A percentile compares a stretch with the other conserved stretches of the same genome.
Evolutionary conservation across 208 protist species (phyloP).

Genomic region (Lotmaria passim): DNA sequence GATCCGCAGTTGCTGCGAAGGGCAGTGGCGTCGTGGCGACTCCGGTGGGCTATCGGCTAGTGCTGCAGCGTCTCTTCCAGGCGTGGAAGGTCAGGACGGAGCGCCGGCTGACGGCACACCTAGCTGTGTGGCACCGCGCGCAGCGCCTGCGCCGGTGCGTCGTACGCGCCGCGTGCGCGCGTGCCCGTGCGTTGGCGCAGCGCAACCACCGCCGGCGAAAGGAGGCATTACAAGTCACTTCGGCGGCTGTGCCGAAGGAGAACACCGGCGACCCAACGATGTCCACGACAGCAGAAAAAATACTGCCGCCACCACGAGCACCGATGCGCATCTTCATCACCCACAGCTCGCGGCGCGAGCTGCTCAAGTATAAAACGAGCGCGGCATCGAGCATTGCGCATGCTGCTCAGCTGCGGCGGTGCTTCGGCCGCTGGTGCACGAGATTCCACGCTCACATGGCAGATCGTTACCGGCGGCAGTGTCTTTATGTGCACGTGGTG

Average conservation of each 20-base stretch:
- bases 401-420: slow-evolving; percentile 13
- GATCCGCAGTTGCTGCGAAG: background rate
- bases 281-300: background rate
- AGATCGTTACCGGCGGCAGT: slow-evolving; percentile 15
- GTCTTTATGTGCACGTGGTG: slow-evolving; percentile 8
- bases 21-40: slow-evolving; percentile 16
- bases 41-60: slow-evolving; percentile 24
- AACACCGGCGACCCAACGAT: no score
- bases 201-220: slow-evolving; percentile 13
- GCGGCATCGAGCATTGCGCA: slow-evolving; percentile 8
- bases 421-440: slow-evolving; percentile 15
- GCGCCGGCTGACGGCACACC: slow-evolving; percentile 36
- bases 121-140: slow-evolving; percentile 37
- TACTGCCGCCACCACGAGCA: background rate
- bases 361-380: slow-evolving; percentile 28
- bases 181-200: slow-evolving; percentile 22
- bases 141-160: slow-evolving; percentile 31
- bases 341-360: background rate
- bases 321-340: slow-evolving; percentile 13
- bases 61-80: slow-evolving; percentile 26
- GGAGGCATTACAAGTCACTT: background rate
- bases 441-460: slow-evolving; percentile 11
- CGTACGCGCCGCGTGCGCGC: background rate
- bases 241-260: background rate
- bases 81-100: slow-evolving; percentile 51